phyloP scores from a whole-genome alignment of 305 asterid genomes.

The Fraxinus sp. region DNA sequence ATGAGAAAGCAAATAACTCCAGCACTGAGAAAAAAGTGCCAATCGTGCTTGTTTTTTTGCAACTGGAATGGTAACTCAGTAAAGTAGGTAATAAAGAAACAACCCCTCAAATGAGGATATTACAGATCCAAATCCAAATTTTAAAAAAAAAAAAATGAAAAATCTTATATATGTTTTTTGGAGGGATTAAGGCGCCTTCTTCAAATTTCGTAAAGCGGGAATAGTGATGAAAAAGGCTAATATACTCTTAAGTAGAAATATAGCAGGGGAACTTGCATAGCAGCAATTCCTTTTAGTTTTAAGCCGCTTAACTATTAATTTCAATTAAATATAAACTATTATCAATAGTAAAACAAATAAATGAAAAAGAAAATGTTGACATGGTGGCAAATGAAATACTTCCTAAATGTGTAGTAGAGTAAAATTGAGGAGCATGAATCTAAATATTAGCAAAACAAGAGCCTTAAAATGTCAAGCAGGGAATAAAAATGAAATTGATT shows the following conservation, averaged over 20 bases:
- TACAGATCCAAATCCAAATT: slow-evolving; percentile 1
- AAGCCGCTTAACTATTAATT: not conserved
- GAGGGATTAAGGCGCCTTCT: not conserved
- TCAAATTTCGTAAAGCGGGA: not conserved
- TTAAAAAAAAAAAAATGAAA: not conserved
- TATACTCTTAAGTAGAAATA: not conserved
- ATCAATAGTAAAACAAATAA: not conserved
- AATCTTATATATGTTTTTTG: not conserved
- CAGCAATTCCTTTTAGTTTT: not conserved
- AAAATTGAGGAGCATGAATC: not conserved
- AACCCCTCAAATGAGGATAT: not conserved
- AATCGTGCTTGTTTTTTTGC: not conserved
- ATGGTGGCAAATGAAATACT: not conserved
- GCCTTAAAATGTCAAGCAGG: not conserved
- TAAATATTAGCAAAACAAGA: not conserved
- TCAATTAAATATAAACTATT: not conserved
- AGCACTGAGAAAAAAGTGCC: not conserved
- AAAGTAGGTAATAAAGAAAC: not conserved
- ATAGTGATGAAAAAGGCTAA: not conserved
- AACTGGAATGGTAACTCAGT: not conserved
- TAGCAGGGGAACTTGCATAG: not conserved
- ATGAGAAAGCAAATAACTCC: slow-evolving; percentile 12
- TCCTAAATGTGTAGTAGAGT: not conserved
- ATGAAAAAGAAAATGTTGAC: not conserved
- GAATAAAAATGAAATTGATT: not conserved